Base-by-base conservation (phyloP, 768 basidiomycete species). In the Favolaschia claudopus region DNA sequence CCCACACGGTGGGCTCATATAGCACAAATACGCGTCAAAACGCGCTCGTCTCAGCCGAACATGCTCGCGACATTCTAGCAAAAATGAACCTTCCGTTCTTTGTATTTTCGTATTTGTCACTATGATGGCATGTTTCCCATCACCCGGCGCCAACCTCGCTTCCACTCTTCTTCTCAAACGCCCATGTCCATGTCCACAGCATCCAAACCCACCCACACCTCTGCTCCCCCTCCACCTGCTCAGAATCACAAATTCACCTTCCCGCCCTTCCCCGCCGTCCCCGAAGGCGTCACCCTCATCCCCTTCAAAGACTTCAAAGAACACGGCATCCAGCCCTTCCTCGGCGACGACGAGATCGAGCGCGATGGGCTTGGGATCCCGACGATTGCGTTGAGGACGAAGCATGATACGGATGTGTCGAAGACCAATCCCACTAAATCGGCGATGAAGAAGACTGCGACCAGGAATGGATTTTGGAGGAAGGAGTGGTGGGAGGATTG, bases 401-500 rank as follows among this genome's bases (percentile, higher is more conserved):
- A 79, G 47, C 91, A 93, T 64, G 60, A 69, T 1, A 80, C 78
- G 5, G 87, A 89, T 54, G 69, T 72, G 52, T 83, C 84, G 57
- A 88, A 86, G 72, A 85, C 83, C 43, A 81, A 82, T 58, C 77
- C 81, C 27, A 81, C 79, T 54, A 85, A 81, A 69, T 76, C 69
- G 56, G 76, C 72, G 47, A 71, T 71, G 32, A 62, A 65, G 4
- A 51, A 67, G 53, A 64, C 44, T 15, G 28, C 34, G 44, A 50
- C 57, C 38, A 25, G 43, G 5, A 40, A 54, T n/a, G 53, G 46
- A 2, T 59, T 42, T 17, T 67, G 68, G n/a, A n/a, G n/a, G 28
- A 76, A 69, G 58, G 75, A 76, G 37, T 93, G 90, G 90, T 89
- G 82, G 76, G 85, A 90, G 58, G 75, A 84, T n/a, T 93, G 91